Conservation (phyloP, 2,329 filamentous ascomycete genomes). For the Sclerotinia sclerotiorum region DNA sequence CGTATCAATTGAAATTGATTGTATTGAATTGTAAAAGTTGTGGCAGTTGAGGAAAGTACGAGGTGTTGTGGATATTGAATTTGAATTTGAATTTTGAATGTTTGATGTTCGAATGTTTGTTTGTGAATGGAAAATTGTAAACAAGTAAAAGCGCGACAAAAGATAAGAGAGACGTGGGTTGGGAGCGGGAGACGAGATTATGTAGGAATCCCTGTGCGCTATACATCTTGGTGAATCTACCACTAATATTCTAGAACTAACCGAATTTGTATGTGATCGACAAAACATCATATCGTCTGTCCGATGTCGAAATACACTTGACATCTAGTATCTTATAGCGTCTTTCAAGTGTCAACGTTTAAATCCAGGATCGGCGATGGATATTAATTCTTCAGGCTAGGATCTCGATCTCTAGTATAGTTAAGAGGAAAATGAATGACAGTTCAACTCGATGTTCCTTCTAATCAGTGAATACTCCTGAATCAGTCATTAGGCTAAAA, state of each 20-base stretch:
- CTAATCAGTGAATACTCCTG: not conserved
- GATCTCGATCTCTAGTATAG: not conserved
- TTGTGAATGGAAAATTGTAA: not conserved
- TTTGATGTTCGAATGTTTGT: not conserved
- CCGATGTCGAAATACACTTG: not conserved
- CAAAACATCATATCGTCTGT: not conserved
- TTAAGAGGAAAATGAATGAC: not conserved
- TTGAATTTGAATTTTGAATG: not conserved
- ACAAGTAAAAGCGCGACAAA: constrained; percentile 6
- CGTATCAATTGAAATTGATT: too few relatives aligned
- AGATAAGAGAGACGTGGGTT: not conserved
- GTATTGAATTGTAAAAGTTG: too few relatives aligned
- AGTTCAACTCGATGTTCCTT: not conserved
- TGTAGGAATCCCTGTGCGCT: constrained; percentile 5
- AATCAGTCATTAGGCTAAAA: too few relatives aligned
- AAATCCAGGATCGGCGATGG: not conserved
- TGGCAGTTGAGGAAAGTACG: constrained; percentile 4
- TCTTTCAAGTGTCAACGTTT: not conserved
- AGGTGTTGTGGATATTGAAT: not conserved
- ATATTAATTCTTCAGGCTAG: too few relatives aligned
- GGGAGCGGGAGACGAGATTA: constrained; percentile 10
- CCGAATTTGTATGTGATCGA: not conserved
- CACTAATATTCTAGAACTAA: not conserved
- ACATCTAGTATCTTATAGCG: not conserved
- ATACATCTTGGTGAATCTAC: not conserved